Percentiles rank a stretch among this genome's conserved stretches.
These are phyloP conservation scores for Nakazawaea pomicola DNA, from an alignment of 805 yeast genomes.

Conservation along the genomic window DNA sequence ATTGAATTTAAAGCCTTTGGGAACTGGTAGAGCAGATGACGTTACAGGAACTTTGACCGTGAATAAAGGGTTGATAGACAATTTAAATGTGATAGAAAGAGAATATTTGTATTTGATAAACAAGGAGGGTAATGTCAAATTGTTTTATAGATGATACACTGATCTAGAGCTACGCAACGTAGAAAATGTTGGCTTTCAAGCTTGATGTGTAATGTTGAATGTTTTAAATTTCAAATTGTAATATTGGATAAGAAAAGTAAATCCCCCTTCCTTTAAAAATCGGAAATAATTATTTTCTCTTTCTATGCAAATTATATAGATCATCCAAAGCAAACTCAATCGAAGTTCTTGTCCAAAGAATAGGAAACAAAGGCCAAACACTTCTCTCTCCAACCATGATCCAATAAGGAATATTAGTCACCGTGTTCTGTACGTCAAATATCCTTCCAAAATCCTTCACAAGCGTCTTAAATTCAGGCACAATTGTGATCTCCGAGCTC, in stretches of 20 bases:
- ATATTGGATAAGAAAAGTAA: too few species aligned
- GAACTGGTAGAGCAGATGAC: conserved; percentile 80
- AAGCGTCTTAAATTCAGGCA: conserved; percentile 75
- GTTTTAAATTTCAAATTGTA: too few species aligned
- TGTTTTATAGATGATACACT: conserved; percentile 31
- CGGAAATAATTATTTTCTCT: conserved; percentile 10
- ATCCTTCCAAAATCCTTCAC: conserved; percentile 69
- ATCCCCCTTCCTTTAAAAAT: too few species aligned
- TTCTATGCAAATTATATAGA: conserved; percentile 40
- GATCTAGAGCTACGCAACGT: neutral
- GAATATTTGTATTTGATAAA: conserved; percentile 58
- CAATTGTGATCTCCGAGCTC: conserved; percentile 78
- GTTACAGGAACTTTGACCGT: conserved; percentile 69
- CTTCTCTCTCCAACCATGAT: conserved; percentile 85
- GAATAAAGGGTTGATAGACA: conserved; percentile 42
- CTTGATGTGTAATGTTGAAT: too few species aligned
- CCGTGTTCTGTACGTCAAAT: conserved; percentile 66
- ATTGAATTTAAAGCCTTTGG: conserved; percentile 58
- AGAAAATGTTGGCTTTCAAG: too few species aligned
- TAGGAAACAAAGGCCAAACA: conserved; percentile 86
- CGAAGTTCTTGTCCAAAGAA: conserved; percentile 82
- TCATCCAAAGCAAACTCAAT: conserved; percentile 87
- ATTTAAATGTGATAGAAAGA: conserved; percentile 40
- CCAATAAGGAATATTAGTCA: conserved; percentile 83
- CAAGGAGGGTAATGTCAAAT: conserved; percentile 45